Evolutionary conservation across 441 rosid genomes (phyloP).

Genomic region (Arabidopsis hybrid): DNA sequence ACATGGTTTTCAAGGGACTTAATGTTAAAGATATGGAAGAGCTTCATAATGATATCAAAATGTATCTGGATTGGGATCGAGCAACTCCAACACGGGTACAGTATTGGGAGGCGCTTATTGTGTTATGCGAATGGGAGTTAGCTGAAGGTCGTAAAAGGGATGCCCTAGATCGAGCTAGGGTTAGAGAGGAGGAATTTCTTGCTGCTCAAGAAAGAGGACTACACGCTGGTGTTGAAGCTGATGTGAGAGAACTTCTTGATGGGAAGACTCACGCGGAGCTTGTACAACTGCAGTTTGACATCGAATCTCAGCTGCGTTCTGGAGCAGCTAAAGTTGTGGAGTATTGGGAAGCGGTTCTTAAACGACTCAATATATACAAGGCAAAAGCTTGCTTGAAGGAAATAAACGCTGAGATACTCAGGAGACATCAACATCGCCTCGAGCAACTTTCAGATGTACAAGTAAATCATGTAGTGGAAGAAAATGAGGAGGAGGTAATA

Average conservation of each 20-base stretch:
- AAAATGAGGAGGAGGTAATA: conserved; percentile 50
- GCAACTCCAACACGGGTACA: conserved; percentile 66
- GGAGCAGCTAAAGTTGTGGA: conserved; percentile 92
- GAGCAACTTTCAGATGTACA: conserved; percentile 64
- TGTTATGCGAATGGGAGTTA: conserved; percentile 88
- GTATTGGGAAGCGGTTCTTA: conserved; percentile 92
- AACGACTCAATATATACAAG: conserved; percentile 78
- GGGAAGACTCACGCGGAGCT: conserved; percentile 78
- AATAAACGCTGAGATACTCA: conserved; percentile 82
- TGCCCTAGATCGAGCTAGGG: conserved; percentile 57
- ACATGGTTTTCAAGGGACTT: conserved; percentile 89
- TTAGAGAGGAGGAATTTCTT: conserved; percentile 51
- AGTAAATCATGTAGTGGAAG: conserved; percentile 54
- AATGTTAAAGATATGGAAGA: conserved; percentile 87
- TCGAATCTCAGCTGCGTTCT: conserved; percentile 76
- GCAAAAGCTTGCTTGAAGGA: conserved; percentile 93
- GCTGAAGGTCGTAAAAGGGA: conserved; percentile 87
- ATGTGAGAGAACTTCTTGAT: conserved; percentile 74
- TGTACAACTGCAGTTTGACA: conserved; percentile 64
- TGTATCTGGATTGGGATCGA: conserved; percentile 86
- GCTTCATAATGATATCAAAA: conserved; percentile 83
- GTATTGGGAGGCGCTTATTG: conserved; percentile 91
- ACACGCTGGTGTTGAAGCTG: conserved; percentile 84
- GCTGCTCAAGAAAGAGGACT: conserved; percentile 82
- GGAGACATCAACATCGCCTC: conserved; percentile 69